Base-by-base conservation (phyloP, 2,329 filamentous ascomycete genomes). In the Decorospora gaudefroyi region DNA sequence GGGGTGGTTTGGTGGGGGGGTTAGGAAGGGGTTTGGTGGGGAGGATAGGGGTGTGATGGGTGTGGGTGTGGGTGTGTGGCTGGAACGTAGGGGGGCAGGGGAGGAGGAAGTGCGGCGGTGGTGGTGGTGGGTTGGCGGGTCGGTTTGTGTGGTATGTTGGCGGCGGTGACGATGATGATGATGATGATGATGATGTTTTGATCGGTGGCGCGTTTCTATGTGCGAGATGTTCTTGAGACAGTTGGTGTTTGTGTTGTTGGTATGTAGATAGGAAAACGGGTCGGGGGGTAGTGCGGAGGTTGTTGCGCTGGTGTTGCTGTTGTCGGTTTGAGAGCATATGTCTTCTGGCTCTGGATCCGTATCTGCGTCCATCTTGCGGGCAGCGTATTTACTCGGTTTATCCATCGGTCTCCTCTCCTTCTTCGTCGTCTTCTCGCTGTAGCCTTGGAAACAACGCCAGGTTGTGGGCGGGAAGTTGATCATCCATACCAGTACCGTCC, bases 381-480 rank as follows among this genome's bases (percentile, higher is more conserved):
- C 18, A 6, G 30, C 40, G 26, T 55, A 57, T 25, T 46, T 53
- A 9, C 31, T 40, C n/a, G 47, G 44, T 30, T 57, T 57, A 12
- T 61, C 51, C 6, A 53, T 17, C 17, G 54, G 50, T 26, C 43
- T 40, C 5, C 16, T 30, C 29, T 49, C 40, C 4, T 39, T 38
- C 33, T 33, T 32, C 6, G 23, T 19, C 28, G 6, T 29, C 11
- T n/a, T 16, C 13, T 10, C 6, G 8, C 11, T 10, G 17, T 18
- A n/a, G n/a, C n/a, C n/a, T n/a, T n/a, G n/a, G n/a, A n/a, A n/a
- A n/a, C n/a, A n/a, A n/a, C n/a, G n/a, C 49, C 49, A 52, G 12
- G 26, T 45, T 9, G 28, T n/a, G 12, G 51, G 55, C 12, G 55
- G 53, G 39, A 62, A 59, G 12, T 55, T 61, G 0, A 62, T 35